Percentiles rank a stretch among this genome's conserved stretches.
Evolutionary conservation across 176 grass and related monocot genomes (phyloP).

Genomic region (Melocanna baccifera): DNA sequence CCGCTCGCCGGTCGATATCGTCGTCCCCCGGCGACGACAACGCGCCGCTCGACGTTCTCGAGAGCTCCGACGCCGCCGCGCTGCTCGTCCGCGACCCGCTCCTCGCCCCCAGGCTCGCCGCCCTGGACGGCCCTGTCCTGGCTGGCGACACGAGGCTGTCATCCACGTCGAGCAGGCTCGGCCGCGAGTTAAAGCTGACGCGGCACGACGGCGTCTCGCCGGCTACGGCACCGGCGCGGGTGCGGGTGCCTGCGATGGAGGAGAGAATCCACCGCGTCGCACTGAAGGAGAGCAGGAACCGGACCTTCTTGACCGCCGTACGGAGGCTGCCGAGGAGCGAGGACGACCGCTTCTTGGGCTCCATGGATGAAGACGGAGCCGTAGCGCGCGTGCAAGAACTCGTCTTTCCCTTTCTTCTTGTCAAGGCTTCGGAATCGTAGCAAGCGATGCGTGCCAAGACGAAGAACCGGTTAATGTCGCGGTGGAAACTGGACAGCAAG

Average conservation of each 20-base stretch:
- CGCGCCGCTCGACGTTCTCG: background rate
- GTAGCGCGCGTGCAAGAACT: background rate
- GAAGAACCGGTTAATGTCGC: background rate
- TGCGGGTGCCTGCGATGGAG: slow-evolving; percentile 15
- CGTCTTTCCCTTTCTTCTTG: background rate
- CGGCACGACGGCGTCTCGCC: background rate
- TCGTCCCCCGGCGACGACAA: background rate
- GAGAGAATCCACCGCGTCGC: slow-evolving; percentile 60
- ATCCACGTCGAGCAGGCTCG: slow-evolving; percentile 52
- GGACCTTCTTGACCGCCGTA: slow-evolving; percentile 59
- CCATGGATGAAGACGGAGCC: background rate
- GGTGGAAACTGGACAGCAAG: background rate
- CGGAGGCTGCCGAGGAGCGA: slow-evolving; percentile 41
- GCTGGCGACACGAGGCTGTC: background rate
- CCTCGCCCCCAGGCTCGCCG: slow-evolving; percentile 23
- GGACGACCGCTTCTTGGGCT: slow-evolving; percentile 4
- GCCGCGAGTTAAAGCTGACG: slow-evolving; percentile 45
- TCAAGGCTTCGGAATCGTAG: background rate
- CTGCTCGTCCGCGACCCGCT: slow-evolving; percentile 43
- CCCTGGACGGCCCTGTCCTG: background rate
- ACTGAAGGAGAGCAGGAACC: slow-evolving; percentile 68
- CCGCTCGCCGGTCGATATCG: slow-evolving; percentile 62
- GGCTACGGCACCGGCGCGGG: too few relatives aligned
- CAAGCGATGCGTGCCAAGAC: background rate
- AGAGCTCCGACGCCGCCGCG: slow-evolving; percentile 1